Percentiles rank a stretch among this genome's conserved stretches.
Conservation (phyloP, 164 flowering plant species). For the Paratinospora sagittata region DNA sequence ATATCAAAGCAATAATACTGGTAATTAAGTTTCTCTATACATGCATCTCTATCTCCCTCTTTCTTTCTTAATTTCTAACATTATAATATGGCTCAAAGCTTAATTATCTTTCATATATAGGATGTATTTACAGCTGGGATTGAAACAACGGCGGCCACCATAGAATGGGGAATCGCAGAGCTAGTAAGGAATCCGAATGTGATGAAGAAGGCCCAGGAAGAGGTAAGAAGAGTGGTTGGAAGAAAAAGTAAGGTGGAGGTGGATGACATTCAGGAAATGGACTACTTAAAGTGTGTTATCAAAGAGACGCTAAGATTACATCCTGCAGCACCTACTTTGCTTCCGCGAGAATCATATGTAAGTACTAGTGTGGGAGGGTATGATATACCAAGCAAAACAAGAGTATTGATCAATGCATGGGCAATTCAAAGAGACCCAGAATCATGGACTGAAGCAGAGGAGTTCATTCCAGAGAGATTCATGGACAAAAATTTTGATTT, state of each 20-base stretch:
- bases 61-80: not conserved
- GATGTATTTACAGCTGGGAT: slow-evolving; percentile 4
- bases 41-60: not conserved
- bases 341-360: not conserved
- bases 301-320: slow-evolving; percentile 5
- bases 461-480: slow-evolving; percentile 27
- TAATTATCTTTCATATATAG: not conserved
- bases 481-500: slow-evolving; percentile 13
- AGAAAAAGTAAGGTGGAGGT: slow-evolving; percentile 6
- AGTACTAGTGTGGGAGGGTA: slow-evolving; percentile 16
- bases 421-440: slow-evolving; percentile 24
- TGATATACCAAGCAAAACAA: slow-evolving; percentile 12
- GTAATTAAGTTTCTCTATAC: not conserved
- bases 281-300: not conserved
- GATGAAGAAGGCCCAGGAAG: slow-evolving; percentile 9
- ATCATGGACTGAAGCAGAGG: slow-evolving; percentile 16
- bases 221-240: slow-evolving; percentile 6
- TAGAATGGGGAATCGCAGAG: slow-evolving; percentile 13
- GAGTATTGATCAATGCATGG: slow-evolving; percentile 19
- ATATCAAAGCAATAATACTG: slow-evolving; percentile 9
- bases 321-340: not conserved
- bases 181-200: slow-evolving; percentile 4
- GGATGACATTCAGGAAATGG: not conserved
- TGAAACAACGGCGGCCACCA: slow-evolving; percentile 1
- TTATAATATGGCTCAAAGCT: not conserved